phyloP scores from a whole-genome alignment of 306 rosid species.

The Vicia faba region DNA sequence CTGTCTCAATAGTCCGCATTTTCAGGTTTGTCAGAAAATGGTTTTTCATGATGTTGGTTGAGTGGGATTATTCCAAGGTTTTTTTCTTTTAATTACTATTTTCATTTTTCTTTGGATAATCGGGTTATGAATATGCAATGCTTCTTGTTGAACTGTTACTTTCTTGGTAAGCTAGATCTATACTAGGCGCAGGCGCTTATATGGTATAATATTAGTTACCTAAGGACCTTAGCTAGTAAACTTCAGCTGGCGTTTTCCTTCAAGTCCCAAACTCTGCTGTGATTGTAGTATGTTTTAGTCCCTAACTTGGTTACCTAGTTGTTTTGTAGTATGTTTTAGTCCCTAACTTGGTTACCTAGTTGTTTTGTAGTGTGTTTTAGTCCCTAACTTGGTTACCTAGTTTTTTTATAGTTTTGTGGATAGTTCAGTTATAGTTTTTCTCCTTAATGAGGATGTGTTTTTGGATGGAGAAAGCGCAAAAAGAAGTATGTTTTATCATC shows the following conservation, averaged over 20 bases:
- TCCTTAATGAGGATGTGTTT: constrained; percentile 16
- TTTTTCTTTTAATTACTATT: constrained; percentile 13
- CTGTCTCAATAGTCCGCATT: constrained; percentile 88
- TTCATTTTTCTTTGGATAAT: constrained; percentile 7
- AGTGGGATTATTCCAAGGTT: constrained; percentile 13
- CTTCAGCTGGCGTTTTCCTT: not conserved
- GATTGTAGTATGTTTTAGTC: not conserved
- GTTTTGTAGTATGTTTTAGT: not conserved
- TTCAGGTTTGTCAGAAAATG: constrained; percentile 68
- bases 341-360: not conserved
- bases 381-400: not conserved
- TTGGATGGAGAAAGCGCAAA: not conserved
- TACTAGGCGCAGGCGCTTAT: not conserved
- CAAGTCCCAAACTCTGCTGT: not conserved
- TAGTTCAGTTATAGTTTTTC: constrained; percentile 23
- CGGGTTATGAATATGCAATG: constrained; percentile 14
- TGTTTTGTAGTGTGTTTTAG: not conserved
- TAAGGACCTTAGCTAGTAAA: constrained; percentile 16
- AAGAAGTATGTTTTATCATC: not conserved
- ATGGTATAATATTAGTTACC: constrained; percentile 3
- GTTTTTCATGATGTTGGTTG: constrained; percentile 19
- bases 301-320: not conserved
- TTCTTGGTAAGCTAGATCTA: constrained; percentile 16
- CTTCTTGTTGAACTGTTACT: constrained; percentile 34
- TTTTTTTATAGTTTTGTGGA: not conserved